A percentile compares a stretch with the other conserved stretches of the same genome.
Evolutionary conservation across 2,329 filamentous ascomycete genomes (phyloP).

Genomic region (Penicillium decumbens): DNA sequence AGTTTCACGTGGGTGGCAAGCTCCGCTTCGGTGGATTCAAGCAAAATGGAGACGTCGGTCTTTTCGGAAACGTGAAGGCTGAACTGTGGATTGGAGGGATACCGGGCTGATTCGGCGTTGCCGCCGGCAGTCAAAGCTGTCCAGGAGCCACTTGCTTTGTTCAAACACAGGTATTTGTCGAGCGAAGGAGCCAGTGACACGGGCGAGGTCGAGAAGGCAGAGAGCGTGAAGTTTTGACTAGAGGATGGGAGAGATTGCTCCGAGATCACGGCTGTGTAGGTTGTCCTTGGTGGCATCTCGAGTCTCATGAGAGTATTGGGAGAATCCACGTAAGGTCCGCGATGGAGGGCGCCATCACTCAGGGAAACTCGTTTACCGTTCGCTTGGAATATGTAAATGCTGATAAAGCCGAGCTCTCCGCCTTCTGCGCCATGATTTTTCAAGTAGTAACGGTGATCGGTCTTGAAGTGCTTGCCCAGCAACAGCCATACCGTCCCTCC

Average conservation of each 20-base stretch:
- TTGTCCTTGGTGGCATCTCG: slow-evolving; percentile 50
- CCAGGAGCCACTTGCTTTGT: slow-evolving; percentile 65
- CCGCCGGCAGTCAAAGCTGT: slow-evolving; percentile 76
- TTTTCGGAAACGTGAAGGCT: slow-evolving; percentile 54
- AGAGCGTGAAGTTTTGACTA: slow-evolving; percentile 79
- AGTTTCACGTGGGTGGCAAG: slow-evolving; percentile 80
- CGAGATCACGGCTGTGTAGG: slow-evolving; percentile 65
- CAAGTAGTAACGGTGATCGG: slow-evolving; percentile 51
- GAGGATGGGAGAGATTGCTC: slow-evolving; percentile 71
- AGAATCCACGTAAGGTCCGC: slow-evolving; percentile 86
- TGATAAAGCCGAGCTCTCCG: slow-evolving; percentile 73
- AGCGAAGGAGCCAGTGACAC: slow-evolving; percentile 60
- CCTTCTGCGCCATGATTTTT: slow-evolving; percentile 22
- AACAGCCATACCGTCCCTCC: slow-evolving; percentile 74
- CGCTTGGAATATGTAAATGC: slow-evolving; percentile 73
- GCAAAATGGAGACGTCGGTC: slow-evolving; percentile 65
- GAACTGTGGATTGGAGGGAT: slow-evolving; percentile 85
- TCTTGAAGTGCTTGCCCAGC: slow-evolving; percentile 78
- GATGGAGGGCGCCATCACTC: slow-evolving; percentile 65
- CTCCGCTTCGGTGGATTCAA: slow-evolving; percentile 63
- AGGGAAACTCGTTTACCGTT: slow-evolving; percentile 68
- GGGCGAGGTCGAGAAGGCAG: slow-evolving; percentile 66
- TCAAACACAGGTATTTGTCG: slow-evolving; percentile 56
- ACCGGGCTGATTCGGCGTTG: slow-evolving; percentile 69
- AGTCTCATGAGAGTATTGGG: slow-evolving; percentile 83